These are phyloP conservation scores for Auricularia heimuer DNA, from an alignment of 768 basidiomycete genomes.

Conservation along the genomic window DNA sequence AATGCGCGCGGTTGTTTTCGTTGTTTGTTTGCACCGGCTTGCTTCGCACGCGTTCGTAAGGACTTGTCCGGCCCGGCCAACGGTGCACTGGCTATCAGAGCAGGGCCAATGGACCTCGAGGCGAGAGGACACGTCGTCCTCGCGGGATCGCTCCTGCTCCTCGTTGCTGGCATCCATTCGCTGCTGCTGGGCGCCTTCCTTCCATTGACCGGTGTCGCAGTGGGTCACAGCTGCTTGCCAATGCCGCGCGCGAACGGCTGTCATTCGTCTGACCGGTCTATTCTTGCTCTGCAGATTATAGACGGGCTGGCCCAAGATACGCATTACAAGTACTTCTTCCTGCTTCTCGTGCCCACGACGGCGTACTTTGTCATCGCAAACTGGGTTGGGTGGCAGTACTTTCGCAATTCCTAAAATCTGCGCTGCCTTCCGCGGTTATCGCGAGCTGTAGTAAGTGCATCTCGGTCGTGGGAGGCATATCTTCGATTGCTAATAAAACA, in stretches of 20 bases:
- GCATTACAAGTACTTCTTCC: constrained; percentile 83
- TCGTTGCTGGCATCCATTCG: constrained; percentile 49
- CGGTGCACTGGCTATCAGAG: too few species aligned
- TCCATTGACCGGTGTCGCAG: constrained; percentile 40
- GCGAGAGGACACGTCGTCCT: constrained; percentile 38
- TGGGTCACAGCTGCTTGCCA: constrained; percentile 23
- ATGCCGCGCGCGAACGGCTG: neutral
- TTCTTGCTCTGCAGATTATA: constrained; percentile 37
- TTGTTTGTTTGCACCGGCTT: too few species aligned
- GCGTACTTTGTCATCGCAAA: constrained; percentile 93
- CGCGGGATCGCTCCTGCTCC: constrained; percentile 38
- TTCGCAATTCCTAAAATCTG: constrained; percentile 63
- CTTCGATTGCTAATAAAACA: neutral
- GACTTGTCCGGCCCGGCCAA: too few species aligned
- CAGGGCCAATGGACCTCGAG: constrained; percentile 1
- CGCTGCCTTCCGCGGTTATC: neutral
- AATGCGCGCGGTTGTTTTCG: too few species aligned
- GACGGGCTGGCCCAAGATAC: constrained; percentile 57
- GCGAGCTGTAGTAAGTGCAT: neutral
- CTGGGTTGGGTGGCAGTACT: constrained; percentile 99
- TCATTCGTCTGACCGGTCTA: neutral
- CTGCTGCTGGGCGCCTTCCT: constrained; percentile 57
- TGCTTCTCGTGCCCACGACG: constrained; percentile 71
- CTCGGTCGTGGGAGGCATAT: too few species aligned
- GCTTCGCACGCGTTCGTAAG: too few species aligned